Conservation (phyloP, 2,329 filamentous ascomycete genomes). For the Nemania serpens region DNA sequence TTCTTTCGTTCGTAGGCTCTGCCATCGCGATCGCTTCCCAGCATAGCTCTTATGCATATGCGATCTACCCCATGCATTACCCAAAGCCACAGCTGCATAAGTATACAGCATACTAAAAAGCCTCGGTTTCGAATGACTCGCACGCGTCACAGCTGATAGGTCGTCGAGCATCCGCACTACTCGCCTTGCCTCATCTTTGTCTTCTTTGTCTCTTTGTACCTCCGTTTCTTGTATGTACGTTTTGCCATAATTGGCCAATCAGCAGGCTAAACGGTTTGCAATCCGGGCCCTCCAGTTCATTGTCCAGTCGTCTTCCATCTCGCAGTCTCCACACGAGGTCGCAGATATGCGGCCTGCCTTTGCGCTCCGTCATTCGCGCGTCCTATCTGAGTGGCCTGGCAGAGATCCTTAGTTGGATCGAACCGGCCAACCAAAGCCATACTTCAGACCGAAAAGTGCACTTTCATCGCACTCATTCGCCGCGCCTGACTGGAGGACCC, state of each 20-base stretch:
- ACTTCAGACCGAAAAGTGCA: slow-evolving; percentile 36
- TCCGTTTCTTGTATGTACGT: slow-evolving; percentile 25
- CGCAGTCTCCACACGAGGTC: slow-evolving; percentile 27
- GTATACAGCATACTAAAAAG: slow-evolving; percentile 20
- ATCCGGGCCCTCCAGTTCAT: slow-evolving; percentile 17
- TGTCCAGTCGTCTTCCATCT: slow-evolving; percentile 19
- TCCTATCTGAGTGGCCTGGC: slow-evolving; percentile 20
- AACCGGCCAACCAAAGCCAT: slow-evolving; percentile 29
- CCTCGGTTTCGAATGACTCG: slow-evolving; percentile 30
- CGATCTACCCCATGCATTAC: slow-evolving; percentile 33
- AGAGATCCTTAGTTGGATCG: slow-evolving; percentile 7
- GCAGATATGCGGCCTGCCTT: slow-evolving; percentile 28
- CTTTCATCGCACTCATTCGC: slow-evolving; percentile 24
- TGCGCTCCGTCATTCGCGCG: slow-evolving; percentile 26
- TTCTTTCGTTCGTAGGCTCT: slow-evolving; percentile 19
- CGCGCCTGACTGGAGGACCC: slow-evolving; percentile 15
- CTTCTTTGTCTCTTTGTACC: slow-evolving; percentile 24
- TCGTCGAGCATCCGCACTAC: slow-evolving; percentile 31
- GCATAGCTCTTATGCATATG: slow-evolving; percentile 22
- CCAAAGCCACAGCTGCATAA: slow-evolving; percentile 30
- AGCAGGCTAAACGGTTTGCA: slow-evolving; percentile 25
- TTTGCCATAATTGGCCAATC: slow-evolving; percentile 29
- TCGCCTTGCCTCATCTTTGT: slow-evolving; percentile 32
- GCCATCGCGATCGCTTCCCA: slow-evolving; percentile 17
- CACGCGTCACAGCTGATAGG: slow-evolving; percentile 42